phyloP scores from a whole-genome alignment of 768 basidiomycete species.

The Auricularia auricula-judae region DNA sequence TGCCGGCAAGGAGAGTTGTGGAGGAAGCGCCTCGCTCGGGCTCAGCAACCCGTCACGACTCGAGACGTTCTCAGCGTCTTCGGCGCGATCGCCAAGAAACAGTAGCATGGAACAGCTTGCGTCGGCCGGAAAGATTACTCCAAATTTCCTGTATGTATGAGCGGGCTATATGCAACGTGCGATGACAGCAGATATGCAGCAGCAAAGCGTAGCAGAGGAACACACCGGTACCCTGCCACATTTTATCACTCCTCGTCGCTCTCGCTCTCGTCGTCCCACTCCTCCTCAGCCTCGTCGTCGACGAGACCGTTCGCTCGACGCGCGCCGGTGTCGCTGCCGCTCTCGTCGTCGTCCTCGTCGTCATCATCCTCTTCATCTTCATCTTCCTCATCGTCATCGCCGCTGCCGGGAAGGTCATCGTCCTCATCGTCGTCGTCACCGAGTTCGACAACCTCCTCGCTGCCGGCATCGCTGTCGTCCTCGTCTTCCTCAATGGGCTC shows the following conservation, averaged over 20 bases:
- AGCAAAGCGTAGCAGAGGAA: neutral
- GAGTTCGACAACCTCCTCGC: constrained; percentile 36
- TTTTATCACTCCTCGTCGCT: constrained; percentile 11
- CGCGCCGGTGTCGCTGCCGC: constrained; percentile 17
- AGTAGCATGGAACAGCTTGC: too few relatives aligned
- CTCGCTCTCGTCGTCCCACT: constrained; percentile 14
- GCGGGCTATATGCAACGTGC: neutral
- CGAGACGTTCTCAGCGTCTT: too few relatives aligned
- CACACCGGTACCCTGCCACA: neutral
- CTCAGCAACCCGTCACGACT: too few relatives aligned
- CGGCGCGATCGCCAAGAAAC: too few relatives aligned
- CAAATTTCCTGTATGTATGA: constrained; percentile 6
- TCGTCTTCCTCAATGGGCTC: constrained; percentile 43
- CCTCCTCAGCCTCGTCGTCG: constrained; percentile 23
- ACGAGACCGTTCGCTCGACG: constrained; percentile 8
- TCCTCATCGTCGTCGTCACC: constrained; percentile 32
- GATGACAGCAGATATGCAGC: neutral
- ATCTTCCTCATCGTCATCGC: constrained; percentile 39
- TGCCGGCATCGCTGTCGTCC: constrained; percentile 57
- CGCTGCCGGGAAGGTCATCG: constrained; percentile 59
- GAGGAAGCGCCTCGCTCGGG: neutral
- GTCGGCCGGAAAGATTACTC: neutral
- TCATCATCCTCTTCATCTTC: constrained; percentile 36
- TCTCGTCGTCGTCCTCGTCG: constrained; percentile 29
- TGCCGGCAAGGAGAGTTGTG: neutral